Conservation (phyloP, 1,284 basidiomycete species). For the Sporisorium reilianum region DNA sequence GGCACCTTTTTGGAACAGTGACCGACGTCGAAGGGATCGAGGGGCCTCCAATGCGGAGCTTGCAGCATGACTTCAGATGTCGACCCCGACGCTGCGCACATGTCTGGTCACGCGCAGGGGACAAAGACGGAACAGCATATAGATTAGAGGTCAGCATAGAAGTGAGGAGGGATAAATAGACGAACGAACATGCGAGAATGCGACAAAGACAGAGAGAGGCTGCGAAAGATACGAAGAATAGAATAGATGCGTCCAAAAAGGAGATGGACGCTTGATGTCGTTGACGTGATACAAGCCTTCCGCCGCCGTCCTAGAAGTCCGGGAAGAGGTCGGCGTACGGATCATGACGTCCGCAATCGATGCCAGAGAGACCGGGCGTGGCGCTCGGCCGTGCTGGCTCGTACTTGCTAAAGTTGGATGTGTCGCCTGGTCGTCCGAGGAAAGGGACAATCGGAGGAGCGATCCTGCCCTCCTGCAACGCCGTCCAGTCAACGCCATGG, state of each 20-base stretch:
- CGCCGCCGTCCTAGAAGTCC: conserved; percentile 17
- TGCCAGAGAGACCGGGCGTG: conserved; percentile 35
- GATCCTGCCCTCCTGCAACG: conserved; percentile 68
- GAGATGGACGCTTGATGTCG: neutral
- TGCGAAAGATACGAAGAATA: conserved; percentile 4
- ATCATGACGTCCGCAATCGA: conserved; percentile 15
- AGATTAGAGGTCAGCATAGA: conserved; percentile 16
- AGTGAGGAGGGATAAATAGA: conserved; percentile 10
- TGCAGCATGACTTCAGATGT: no score
- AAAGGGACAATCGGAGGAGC: conserved; percentile 72
- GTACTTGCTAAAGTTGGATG: conserved; percentile 56
- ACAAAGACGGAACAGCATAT: neutral
- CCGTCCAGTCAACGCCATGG: conserved; percentile 72
- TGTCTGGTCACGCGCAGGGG: neutral
- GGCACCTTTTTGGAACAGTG: neutral
- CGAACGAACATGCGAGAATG: neutral
- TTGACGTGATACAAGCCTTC: neutral
- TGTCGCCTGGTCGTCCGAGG: conserved; percentile 75
- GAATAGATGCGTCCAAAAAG: neutral
- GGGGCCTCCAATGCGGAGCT: no score
- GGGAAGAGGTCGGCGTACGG: conserved; percentile 35
- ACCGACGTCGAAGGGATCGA: no score
- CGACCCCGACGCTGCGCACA: neutral
- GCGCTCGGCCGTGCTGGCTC: conserved; percentile 30
- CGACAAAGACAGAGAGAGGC: conserved; percentile 1